Evolutionary conservation across 2,329 filamentous ascomycete species (phyloP).

Genomic region (Colletotrichum australisinense): DNA sequence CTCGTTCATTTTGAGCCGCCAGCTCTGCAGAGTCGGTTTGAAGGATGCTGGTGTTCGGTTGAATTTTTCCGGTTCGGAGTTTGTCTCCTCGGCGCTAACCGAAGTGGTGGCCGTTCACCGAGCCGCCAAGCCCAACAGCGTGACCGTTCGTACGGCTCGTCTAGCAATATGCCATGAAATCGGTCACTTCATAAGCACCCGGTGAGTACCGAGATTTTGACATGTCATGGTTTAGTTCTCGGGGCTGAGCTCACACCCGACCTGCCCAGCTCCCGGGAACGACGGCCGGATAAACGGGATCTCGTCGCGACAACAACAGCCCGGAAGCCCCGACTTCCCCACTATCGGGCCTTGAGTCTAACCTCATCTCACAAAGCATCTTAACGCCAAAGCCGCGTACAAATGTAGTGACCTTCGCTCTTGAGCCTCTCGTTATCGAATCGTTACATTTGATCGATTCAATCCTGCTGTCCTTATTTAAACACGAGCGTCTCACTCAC

Average conservation of each 20-base stretch:
- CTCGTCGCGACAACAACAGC: constrained; percentile 26
- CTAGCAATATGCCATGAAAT: neutral
- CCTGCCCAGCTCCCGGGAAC: constrained; percentile 4
- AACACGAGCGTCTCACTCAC: neutral
- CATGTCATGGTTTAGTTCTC: too few relatives aligned
- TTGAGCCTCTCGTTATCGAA: neutral
- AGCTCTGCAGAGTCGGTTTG: neutral
- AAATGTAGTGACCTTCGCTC: neutral
- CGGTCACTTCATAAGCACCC: too few relatives aligned
- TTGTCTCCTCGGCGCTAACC: constrained; percentile 21
- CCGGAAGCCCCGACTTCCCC: constrained; percentile 28
- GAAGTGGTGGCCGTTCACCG: neutral
- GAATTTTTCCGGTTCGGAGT: constrained; percentile 28
- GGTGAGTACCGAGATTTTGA: neutral
- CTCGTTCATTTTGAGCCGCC: neutral
- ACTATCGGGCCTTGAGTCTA: neutral
- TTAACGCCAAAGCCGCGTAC: neutral
- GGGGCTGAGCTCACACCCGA: neutral
- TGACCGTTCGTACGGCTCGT: neutral
- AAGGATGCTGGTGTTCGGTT: neutral
- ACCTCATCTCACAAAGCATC: constrained; percentile 11
- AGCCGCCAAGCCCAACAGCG: neutral
- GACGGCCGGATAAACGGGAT: constrained; percentile 30
- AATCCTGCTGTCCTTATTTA: too few relatives aligned
- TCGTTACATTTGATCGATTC: neutral